These are phyloP conservation scores for Phytopythium sindhum DNA, from an alignment of 352 stramenopile species.

Conservation along the genomic window DNA sequence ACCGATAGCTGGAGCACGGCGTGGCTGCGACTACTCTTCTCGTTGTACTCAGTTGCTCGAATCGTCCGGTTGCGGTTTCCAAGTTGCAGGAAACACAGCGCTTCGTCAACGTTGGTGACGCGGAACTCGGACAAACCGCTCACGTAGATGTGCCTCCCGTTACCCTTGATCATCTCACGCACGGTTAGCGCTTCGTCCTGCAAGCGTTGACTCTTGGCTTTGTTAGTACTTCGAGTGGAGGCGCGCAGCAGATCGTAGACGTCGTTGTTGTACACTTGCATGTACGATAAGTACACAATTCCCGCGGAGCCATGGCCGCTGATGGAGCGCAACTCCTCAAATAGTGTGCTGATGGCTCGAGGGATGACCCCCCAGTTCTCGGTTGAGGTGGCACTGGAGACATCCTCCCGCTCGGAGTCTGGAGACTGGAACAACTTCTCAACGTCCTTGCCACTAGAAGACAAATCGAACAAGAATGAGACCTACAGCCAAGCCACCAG, in stretches of 20 bases:
- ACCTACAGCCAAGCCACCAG: not conserved
- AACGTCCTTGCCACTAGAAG: constrained; percentile 47
- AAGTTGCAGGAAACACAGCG: constrained; percentile 64
- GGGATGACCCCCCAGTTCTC: constrained; percentile 79
- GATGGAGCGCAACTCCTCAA: constrained; percentile 65
- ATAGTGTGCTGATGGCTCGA: constrained; percentile 79
- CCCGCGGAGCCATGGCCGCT: constrained; percentile 42
- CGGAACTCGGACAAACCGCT: constrained; percentile 89
- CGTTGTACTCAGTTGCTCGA: constrained; percentile 84
- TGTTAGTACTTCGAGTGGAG: constrained; percentile 17
- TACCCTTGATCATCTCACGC: constrained; percentile 72
- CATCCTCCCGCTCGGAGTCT: constrained; percentile 4
- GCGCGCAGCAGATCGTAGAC: constrained; percentile 71
- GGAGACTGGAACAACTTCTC: constrained; percentile 23
- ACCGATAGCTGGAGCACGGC: constrained; percentile 80
- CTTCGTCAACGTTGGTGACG: constrained; percentile 75
- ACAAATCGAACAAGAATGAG: constrained; percentile 35
- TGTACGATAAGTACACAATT: constrained; percentile 87
- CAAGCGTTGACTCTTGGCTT: constrained; percentile 25
- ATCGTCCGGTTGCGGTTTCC: constrained; percentile 88
- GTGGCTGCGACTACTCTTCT: constrained; percentile 85
- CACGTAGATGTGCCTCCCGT: constrained; percentile 85
- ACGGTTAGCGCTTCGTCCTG: constrained; percentile 43
- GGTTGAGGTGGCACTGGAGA: constrained; percentile 8
- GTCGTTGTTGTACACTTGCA: constrained; percentile 92